phyloP scores from a whole-genome alignment of 2,329 filamentous ascomycete genomes.

The Curvularia hawaiiensis region DNA sequence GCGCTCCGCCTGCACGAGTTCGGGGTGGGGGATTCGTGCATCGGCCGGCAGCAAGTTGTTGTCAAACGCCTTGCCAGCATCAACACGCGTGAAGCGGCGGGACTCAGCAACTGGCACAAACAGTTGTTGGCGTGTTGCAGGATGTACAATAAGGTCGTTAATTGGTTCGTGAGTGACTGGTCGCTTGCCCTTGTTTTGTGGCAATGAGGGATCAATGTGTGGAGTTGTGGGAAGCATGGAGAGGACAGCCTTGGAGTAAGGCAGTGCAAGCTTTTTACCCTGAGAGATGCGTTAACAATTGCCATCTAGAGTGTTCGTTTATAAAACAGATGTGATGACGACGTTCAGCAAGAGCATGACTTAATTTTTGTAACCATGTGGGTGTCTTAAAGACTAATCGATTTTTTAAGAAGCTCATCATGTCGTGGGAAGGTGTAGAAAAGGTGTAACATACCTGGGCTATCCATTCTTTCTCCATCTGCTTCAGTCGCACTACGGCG shows the following conservation, averaged over 20 bases:
- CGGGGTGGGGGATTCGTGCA: slow-evolving; percentile 67
- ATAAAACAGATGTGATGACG: slow-evolving; percentile 1
- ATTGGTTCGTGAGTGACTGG: slow-evolving; percentile 62
- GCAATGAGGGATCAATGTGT: slow-evolving; percentile 42
- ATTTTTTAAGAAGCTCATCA: slow-evolving; percentile 76
- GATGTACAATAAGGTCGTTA: slow-evolving; percentile 67
- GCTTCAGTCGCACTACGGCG: slow-evolving; percentile 83
- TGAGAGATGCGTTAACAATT: slow-evolving; percentile 48
- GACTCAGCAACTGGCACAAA: slow-evolving; percentile 70
- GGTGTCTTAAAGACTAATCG: slow-evolving; percentile 99
- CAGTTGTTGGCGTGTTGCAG: slow-evolving; percentile 59
- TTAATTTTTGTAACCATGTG: slow-evolving; percentile 81
- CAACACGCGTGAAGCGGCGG: slow-evolving; percentile 67
- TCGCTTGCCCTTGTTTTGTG: slow-evolving; percentile 41
- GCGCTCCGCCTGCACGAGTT: slow-evolving; percentile 57
- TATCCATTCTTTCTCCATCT: slow-evolving; percentile 80
- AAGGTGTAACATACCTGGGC: slow-evolving; percentile 67
- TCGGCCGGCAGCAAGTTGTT: slow-evolving; percentile 65
- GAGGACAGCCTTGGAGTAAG: slow-evolving; percentile 77
- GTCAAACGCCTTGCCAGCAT: slow-evolving; percentile 66
- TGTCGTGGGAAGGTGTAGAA: slow-evolving; percentile 27
- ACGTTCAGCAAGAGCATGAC: slow-evolving; percentile 75
- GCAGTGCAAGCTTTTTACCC: slow-evolving; percentile 76
- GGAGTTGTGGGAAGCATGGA: slow-evolving; percentile 76
- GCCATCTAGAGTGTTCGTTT: not conserved